Evolutionary conservation across 768 basidiomycete species (phyloP), one percentile per base, ranked within the genome.

Genomic region (Boletus pseudopeckii): DNA sequence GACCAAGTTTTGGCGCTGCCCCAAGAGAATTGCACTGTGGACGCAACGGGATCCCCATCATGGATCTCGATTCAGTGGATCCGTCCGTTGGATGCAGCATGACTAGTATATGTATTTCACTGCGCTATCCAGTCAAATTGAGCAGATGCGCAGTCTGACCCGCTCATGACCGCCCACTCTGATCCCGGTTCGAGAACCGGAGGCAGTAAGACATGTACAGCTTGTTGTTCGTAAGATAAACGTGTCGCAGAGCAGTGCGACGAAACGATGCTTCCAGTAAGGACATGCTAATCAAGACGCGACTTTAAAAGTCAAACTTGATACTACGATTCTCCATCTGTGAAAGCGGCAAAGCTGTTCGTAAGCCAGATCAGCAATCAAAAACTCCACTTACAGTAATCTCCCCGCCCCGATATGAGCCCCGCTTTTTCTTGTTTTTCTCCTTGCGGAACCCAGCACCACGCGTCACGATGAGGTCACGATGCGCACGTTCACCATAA

Each of bases 381-480:
- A 22, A 59, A 28, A 17, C 15, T 22, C 17, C 6, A 71, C 81
- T 68, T 59, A 95, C 92, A 45, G 94, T 96, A 56, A 99, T 99
- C 66, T 95, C 91, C 38, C 96, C 96, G 13, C 96, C 94, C 42
- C 83, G 82, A 72, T 98, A 98, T 56, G 88, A 92, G 4, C 94
- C 96, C 62, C 90, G 78, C 75, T 99, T 99, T 76, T 98, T 98
- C 83, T 98, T 99, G 75, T 97, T 98, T 74, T 99, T 99, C 79
- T 97, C 96, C 72, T 98, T 99, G 50, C 93, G 81, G 78, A 99
- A 99, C 3, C 92, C 92, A 45, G 90, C 88, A 3, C 96, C 96
- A 1, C 94, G 83, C 4, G 96, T 98, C 26, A 94, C 90, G 57
- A 96, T 88, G 56, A 99, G 75, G 71, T 98, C 97, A 37, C 80